These are phyloP conservation scores for Neoconidiobolus thromboides DNA, from an alignment of 371 early-diverging fungal genomes.

Conservation along the genomic window DNA sequence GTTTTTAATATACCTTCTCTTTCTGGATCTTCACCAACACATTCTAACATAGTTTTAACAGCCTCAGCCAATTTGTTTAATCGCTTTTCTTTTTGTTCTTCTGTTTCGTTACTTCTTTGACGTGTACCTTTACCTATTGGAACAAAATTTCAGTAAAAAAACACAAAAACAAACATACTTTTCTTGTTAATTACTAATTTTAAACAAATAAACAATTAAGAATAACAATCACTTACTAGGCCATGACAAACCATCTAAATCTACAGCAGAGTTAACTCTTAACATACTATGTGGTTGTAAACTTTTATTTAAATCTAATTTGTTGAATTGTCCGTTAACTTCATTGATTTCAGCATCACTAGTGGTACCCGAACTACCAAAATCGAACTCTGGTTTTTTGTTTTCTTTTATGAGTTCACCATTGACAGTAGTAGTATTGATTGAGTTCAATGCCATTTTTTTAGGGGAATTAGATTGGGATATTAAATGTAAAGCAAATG, in stretches of 20 bases:
- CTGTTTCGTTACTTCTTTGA: slow-evolving; percentile 54
- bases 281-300: background rate
- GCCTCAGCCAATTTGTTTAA: slow-evolving; percentile 62
- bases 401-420: too few species aligned
- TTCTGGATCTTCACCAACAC: slow-evolving; percentile 90
- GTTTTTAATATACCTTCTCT: slow-evolving; percentile 91
- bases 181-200: background rate
- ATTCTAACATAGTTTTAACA: slow-evolving; percentile 70
- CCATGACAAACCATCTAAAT: slow-evolving; percentile 28
- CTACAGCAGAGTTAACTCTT: slow-evolving; percentile 8
- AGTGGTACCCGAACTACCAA: too few species aligned
- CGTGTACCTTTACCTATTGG: slow-evolving; percentile 39
- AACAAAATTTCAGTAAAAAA: background rate
- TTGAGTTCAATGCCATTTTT: too few species aligned
- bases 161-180: background rate
- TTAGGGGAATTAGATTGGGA: too few species aligned
- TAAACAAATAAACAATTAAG: background rate
- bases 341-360: too few species aligned
- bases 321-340: too few species aligned
- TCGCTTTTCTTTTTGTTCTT: slow-evolving; percentile 40
- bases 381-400: too few species aligned
- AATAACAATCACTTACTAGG: slow-evolving; percentile 20
- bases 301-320: too few species aligned
- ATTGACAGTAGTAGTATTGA: too few species aligned
- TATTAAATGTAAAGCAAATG: too few species aligned